Conservation (phyloP, 305 asterid species). For the Coffea humblotiana region DNA sequence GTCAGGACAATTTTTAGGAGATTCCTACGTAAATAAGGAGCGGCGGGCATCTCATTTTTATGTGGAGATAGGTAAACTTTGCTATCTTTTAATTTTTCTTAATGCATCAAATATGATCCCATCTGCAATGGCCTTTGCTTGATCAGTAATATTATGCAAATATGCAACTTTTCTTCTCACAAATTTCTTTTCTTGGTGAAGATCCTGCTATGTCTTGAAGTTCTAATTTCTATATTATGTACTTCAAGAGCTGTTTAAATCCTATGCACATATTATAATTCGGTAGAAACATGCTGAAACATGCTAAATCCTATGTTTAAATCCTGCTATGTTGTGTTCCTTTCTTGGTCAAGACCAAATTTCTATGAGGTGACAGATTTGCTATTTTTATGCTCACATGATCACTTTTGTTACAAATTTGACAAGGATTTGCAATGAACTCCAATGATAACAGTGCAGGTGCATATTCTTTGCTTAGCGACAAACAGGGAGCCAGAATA, state of each 20-base stretch:
- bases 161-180: neutral
- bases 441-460: conserved; percentile 21
- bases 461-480: conserved; percentile 34
- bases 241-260: neutral
- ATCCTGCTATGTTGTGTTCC: neutral
- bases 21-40: conserved; percentile 33
- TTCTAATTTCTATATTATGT: neutral
- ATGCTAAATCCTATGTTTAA: too few relatives aligned
- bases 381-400: neutral
- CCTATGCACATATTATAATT: neutral
- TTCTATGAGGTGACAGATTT: neutral
- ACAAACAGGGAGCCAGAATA: conserved; percentile 5
- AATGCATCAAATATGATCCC: neutral
- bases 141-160: neutral
- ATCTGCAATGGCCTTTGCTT: neutral
- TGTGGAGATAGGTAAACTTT: conserved; percentile 38
- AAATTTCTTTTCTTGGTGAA: neutral
- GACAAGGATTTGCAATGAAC: neutral
- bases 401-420: neutral
- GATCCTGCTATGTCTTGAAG: neutral
- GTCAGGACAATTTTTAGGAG: conserved; percentile 34
- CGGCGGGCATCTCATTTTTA: conserved; percentile 34
- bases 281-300: neutral
- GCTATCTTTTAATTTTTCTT: neutral
- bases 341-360: neutral